Conservation (phyloP, 805 yeast genomes). For the Komagataella populi region DNA sequence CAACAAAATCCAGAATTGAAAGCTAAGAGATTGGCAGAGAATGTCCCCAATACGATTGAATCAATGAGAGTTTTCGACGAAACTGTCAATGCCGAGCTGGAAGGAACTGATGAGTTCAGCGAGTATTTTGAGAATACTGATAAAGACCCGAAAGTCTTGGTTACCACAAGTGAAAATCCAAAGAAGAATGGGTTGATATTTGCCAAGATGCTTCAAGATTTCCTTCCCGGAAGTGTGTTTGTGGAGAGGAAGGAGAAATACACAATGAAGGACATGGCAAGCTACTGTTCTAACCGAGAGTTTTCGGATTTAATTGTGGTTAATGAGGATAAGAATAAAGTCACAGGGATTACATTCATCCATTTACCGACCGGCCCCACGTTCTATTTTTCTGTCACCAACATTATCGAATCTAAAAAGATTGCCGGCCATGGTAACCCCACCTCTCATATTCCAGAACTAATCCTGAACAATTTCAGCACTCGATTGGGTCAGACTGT, state of each 20-base stretch:
- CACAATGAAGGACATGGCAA: slow-evolving; percentile 76
- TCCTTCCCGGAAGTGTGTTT: slow-evolving; percentile 76
- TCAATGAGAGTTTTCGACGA: slow-evolving; percentile 78
- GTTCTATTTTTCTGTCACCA: slow-evolving; percentile 75
- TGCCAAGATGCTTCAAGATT: slow-evolving; percentile 73
- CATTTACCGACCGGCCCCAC: slow-evolving; percentile 96
- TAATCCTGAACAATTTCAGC: slow-evolving; percentile 81
- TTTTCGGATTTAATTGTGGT: slow-evolving; percentile 81
- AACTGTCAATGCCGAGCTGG: slow-evolving; percentile 47
- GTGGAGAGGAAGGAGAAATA: slow-evolving; percentile 80
- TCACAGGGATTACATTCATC: slow-evolving; percentile 84
- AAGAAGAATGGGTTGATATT: slow-evolving; percentile 80
- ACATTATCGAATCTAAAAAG: slow-evolving; percentile 59
- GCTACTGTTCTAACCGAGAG: slow-evolving; percentile 66
- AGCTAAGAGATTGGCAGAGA: slow-evolving; percentile 64
- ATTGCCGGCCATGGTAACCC: slow-evolving; percentile 85
- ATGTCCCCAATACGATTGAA: slow-evolving; percentile 76
- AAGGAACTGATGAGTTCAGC: slow-evolving; percentile 54
- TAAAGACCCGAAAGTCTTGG: slow-evolving; percentile 69
- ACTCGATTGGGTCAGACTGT: slow-evolving; percentile 90
- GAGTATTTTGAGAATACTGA: slow-evolving; percentile 34
- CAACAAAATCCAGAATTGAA: slow-evolving; percentile 68
- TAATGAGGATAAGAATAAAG: slow-evolving; percentile 87
- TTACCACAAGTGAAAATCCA: slow-evolving; percentile 84
- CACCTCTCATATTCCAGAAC: slow-evolving; percentile 84